phyloP scores from a whole-genome alignment of 2,329 filamentous ascomycete species.

The Diaporthe ilicicola region DNA sequence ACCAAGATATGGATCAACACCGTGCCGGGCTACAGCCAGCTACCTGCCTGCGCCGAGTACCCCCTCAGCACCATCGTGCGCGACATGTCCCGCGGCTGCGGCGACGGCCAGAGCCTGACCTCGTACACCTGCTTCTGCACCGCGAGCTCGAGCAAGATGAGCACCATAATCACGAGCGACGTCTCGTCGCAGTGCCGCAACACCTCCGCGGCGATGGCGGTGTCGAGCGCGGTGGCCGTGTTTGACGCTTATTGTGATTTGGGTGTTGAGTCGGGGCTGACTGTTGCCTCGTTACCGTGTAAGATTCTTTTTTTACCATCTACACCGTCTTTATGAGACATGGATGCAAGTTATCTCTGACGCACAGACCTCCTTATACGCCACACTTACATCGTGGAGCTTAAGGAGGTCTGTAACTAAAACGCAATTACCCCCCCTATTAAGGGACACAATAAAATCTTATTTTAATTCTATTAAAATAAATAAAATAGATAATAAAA shows the following conservation, averaged over 20 bases:
- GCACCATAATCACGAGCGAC: constrained; percentile 25
- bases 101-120: constrained; percentile 32
- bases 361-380: no score
- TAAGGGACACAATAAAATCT: no score
- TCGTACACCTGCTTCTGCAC: constrained; percentile 36
- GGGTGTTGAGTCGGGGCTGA: no score
- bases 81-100: constrained; percentile 33
- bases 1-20: constrained; percentile 28
- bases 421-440: no score
- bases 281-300: no score
- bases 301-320: no score
- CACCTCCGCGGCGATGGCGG: not conserved
- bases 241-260: constrained; percentile 24
- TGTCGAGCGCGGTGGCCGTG: constrained; percentile 16
- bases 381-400: no score
- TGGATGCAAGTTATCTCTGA: no score
- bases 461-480: no score
- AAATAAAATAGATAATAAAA: no score
- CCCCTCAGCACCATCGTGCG: constrained; percentile 34
- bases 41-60: constrained; percentile 31
- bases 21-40: constrained; percentile 18
- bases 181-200: constrained; percentile 19
- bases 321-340: no score
- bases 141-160: constrained; percentile 30
- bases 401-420: no score